These are phyloP conservation scores for Myriosclerotinia scirpicola DNA, from an alignment of 2,329 filamentous ascomycete genomes.

Conservation along the genomic window DNA sequence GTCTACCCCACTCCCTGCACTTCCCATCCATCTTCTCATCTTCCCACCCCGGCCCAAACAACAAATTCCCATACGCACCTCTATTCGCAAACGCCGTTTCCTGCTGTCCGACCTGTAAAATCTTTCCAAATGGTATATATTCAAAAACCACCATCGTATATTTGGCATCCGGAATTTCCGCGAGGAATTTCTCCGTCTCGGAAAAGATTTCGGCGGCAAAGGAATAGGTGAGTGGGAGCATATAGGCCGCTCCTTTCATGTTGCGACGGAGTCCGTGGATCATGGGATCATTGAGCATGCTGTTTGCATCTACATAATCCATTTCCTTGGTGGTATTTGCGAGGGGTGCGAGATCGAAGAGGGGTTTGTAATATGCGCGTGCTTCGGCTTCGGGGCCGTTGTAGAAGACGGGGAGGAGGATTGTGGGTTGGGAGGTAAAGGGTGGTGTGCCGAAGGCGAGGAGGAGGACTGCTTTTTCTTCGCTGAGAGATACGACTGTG, in stretches of 20 bases:
- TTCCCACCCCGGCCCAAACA: constrained; percentile 39
- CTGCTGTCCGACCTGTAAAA: constrained; percentile 29
- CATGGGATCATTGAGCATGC: constrained; percentile 37
- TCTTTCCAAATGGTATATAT: constrained; percentile 30
- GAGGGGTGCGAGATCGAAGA: constrained; percentile 39
- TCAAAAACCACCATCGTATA: constrained; percentile 33
- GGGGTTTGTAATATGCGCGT: constrained; percentile 34
- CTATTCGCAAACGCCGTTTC: constrained; percentile 36
- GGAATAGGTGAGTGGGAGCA: constrained; percentile 23
- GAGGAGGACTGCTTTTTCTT: constrained; percentile 20
- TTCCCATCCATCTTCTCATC: constrained; percentile 26
- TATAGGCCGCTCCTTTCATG: constrained; percentile 22
- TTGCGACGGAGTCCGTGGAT: constrained; percentile 25
- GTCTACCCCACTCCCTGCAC: constrained; percentile 31
- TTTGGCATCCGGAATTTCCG: constrained; percentile 28
- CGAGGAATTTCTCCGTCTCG: constrained; percentile 39
- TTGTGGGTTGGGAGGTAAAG: constrained; percentile 5
- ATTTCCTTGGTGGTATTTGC: constrained; percentile 35
- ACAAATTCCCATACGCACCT: constrained; percentile 34
- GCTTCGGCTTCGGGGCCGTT: constrained; percentile 41
- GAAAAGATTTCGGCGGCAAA: constrained; percentile 31
- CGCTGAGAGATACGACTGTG: constrained; percentile 11
- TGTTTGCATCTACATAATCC: constrained; percentile 42
- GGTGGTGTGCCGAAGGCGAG: constrained; percentile 25
- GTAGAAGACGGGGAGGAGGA: constrained; percentile 37